These are phyloP conservation scores for Pseudogymnoascus sp. DNA, from an alignment of 2,329 filamentous ascomycete genomes.

Conservation along the genomic window DNA sequence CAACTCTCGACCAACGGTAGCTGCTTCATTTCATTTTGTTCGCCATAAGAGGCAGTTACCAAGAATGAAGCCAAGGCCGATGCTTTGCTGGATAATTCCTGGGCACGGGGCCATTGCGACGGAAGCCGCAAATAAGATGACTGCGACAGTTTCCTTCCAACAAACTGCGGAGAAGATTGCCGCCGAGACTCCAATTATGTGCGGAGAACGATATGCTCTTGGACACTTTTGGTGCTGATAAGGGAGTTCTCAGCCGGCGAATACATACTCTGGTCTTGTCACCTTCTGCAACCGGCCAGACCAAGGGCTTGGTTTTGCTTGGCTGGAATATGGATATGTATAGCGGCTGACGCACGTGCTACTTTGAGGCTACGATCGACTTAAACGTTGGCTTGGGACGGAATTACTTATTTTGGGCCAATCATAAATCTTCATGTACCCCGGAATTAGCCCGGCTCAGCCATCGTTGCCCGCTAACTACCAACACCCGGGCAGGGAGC, in stretches of 20 bases:
- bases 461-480: not conserved
- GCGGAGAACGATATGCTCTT: not conserved
- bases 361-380: not conserved
- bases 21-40: not conserved
- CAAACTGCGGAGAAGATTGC: not conserved
- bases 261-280: not conserved
- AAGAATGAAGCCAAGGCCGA: not conserved
- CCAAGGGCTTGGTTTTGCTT: constrained; percentile 2
- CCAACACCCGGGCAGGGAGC: not conserved
- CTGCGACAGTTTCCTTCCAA: not conserved
- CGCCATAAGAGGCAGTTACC: constrained; percentile 6
- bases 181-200: not conserved
- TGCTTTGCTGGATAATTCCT: not conserved
- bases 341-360: not conserved
- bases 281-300: constrained; percentile 1
- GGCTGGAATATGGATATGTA: not conserved
- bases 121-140: constrained; percentile 2
- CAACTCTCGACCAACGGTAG: not conserved
- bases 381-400: not conserved
- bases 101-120: not conserved
- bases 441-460: not conserved
- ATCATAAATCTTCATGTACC: not conserved
- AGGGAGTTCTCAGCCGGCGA: not conserved
- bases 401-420: not conserved
- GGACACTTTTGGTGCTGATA: not conserved